Evolutionary conservation across 768 basidiomycete species (phyloP).

Genomic region (Phlebiopsis gigantea): DNA sequence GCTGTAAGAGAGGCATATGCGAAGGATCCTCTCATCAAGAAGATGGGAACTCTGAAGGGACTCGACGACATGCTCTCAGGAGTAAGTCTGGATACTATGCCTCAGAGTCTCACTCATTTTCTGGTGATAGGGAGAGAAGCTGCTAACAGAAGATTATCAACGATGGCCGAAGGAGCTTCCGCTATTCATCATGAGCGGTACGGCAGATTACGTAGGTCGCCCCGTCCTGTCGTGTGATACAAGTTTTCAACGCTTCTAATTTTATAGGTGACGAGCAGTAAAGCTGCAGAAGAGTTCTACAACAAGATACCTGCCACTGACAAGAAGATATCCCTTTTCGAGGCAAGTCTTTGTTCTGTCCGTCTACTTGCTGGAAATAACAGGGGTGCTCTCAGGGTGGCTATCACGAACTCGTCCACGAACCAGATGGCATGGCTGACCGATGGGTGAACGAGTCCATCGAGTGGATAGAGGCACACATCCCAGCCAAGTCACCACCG

Average conservation of each 20-base stretch:
- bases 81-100: constrained; percentile 28
- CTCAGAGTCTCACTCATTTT: background rate
- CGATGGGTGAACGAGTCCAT: constrained; percentile 49
- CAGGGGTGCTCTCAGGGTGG: constrained; percentile 41
- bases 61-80: constrained; percentile 57
- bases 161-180: constrained; percentile 66
- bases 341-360: constrained; percentile 24
- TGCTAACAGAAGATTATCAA: constrained; percentile 40
- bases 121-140: constrained; percentile 50
- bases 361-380: background rate
- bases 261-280: constrained; percentile 44
- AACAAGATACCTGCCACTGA: constrained; percentile 43
- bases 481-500: constrained; percentile 9
- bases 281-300: constrained; percentile 49
- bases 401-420: constrained; percentile 72
- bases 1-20: constrained; percentile 36
- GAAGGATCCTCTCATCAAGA: constrained; percentile 55
- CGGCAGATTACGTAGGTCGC: constrained; percentile 46
- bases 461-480: constrained; percentile 38
- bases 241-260: background rate
- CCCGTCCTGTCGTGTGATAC: too few species aligned
- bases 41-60: constrained; percentile 51
- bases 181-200: constrained; percentile 61
- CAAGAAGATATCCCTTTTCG: constrained; percentile 45
- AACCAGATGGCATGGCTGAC: constrained; percentile 64